Conservation (phyloP, 2,329 filamentous ascomycete species). For the Aotearoamyces nothofagi region DNA sequence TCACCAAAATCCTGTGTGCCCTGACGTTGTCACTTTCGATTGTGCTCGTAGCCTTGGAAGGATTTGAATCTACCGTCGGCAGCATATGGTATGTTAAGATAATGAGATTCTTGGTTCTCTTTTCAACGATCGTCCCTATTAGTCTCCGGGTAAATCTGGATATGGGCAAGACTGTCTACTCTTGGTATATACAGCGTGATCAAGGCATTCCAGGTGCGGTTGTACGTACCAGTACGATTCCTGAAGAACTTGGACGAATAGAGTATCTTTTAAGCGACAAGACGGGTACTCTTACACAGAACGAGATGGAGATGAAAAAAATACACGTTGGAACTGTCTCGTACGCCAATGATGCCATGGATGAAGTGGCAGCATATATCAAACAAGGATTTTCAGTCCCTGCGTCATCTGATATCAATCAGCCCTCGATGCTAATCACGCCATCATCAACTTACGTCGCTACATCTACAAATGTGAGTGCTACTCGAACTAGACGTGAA, state of each 20-base stretch:
- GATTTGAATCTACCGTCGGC: constrained; percentile 52
- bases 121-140: constrained; percentile 98
- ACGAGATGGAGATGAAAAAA: constrained; percentile 98
- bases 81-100: constrained; percentile 89
- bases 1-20: constrained; percentile 90
- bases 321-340: constrained; percentile 97
- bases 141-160: constrained; percentile 92
- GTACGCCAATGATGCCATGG: constrained; percentile 97
- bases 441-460: constrained; percentile 57
- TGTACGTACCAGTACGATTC: constrained; percentile 92
- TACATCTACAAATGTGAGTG: constrained; percentile 39
- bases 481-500: constrained; percentile 77
- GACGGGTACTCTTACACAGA: constrained; percentile 94
- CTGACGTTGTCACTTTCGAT: constrained; percentile 78
- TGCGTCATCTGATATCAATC: constrained; percentile 27
- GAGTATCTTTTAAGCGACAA: constrained; percentile 96
- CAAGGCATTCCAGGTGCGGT: constrained; percentile 81
- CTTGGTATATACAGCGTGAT: constrained; percentile 87
- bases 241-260: constrained; percentile 87
- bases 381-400: constrained; percentile 61
- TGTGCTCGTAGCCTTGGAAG: constrained; percentile 74
- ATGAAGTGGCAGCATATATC: constrained; percentile 80
- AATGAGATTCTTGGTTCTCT: constrained; percentile 93
- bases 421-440: constrained; percentile 46
- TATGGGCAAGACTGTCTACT: constrained; percentile 93